Percentiles rank a stretch among this genome's conserved stretches.
Conservation (phyloP, 192 early-diverging fungal species). For the Backusella westeae region DNA sequence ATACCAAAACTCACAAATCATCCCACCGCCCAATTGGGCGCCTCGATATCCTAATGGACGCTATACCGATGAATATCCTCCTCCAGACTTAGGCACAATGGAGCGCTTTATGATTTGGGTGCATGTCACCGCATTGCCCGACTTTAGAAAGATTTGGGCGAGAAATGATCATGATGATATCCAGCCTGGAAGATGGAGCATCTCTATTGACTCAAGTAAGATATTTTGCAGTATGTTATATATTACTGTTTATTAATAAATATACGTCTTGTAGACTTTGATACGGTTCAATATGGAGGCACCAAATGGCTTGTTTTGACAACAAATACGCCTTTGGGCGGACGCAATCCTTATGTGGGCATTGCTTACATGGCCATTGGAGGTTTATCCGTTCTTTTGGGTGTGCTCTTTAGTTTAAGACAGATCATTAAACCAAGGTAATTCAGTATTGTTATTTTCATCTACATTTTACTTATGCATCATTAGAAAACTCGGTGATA, state of each 20-base stretch:
- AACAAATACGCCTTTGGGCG: slow-evolving; percentile 90
- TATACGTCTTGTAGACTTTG: slow-evolving; percentile 58
- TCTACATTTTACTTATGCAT: background rate
- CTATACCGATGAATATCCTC: slow-evolving; percentile 42
- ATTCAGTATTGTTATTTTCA: background rate
- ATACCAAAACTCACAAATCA: slow-evolving; percentile 51
- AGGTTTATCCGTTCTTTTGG: slow-evolving; percentile 83
- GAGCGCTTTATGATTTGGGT: slow-evolving; percentile 96
- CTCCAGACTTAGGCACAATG: slow-evolving; percentile 63
- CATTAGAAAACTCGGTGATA: slow-evolving; percentile 86
- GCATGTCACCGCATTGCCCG: slow-evolving; percentile 89
- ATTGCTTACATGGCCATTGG: slow-evolving; percentile 94
- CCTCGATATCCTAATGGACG: slow-evolving; percentile 54
- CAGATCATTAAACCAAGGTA: slow-evolving; percentile 91
- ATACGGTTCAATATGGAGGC: slow-evolving; percentile 82
- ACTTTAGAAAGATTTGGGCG: slow-evolving; percentile 92
- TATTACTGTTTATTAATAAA: background rate
- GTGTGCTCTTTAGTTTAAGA: slow-evolving; percentile 81
- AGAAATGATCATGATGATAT: slow-evolving; percentile 61
- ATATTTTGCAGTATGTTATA: background rate
- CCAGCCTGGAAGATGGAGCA: slow-evolving; percentile 62
- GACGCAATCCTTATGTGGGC: slow-evolving; percentile 95
- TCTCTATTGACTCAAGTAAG: slow-evolving; percentile 73
- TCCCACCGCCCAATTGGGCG: slow-evolving; percentile 85
- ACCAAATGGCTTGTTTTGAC: slow-evolving; percentile 95